phyloP scores from a whole-genome alignment of 2,329 filamentous ascomycete species.

The Penicillium sp. region DNA sequence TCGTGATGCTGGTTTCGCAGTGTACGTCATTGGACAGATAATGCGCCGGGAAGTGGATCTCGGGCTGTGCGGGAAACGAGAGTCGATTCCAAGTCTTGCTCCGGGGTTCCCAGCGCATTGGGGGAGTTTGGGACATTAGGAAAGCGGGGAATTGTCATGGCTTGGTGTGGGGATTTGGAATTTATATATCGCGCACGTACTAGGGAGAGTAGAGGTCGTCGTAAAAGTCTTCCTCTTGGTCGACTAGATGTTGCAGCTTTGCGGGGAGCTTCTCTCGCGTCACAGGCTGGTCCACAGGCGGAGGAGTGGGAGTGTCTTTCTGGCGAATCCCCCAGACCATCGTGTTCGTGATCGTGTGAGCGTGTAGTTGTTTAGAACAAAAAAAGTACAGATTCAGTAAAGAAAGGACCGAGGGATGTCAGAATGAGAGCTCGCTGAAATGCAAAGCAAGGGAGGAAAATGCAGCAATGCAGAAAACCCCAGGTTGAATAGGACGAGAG shows the following conservation, averaged over 20 bases:
- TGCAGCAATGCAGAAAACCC: neutral
- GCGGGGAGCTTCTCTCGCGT: slow-evolving; percentile 53
- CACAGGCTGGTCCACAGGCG: slow-evolving; percentile 37
- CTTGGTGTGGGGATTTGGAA: neutral
- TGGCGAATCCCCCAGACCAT: slow-evolving; percentile 36
- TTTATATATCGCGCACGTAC: slow-evolving; percentile 51
- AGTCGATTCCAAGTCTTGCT: neutral
- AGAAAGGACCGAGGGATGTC: neutral
- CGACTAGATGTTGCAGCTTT: slow-evolving; percentile 55
- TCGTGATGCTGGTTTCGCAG: neutral
- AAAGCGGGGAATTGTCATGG: neutral
- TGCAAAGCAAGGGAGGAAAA: slow-evolving; percentile 7
- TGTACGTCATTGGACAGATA: slow-evolving; percentile 4
- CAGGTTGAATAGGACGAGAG: neutral
- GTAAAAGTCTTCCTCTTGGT: slow-evolving; percentile 69
- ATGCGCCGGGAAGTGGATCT: slow-evolving; percentile 8
- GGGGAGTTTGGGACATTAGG: too few species aligned
- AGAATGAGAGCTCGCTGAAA: neutral
- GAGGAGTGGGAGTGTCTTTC: slow-evolving; percentile 14
- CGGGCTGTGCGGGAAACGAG: neutral
- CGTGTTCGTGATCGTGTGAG: slow-evolving; percentile 4
- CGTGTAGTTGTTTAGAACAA: too few species aligned
- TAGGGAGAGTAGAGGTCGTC: slow-evolving; percentile 75
- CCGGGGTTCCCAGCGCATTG: neutral
- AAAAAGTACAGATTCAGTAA: neutral